Base-by-base conservation (phyloP, 1,284 basidiomycete genomes). In the Irpex sp. region DNA sequence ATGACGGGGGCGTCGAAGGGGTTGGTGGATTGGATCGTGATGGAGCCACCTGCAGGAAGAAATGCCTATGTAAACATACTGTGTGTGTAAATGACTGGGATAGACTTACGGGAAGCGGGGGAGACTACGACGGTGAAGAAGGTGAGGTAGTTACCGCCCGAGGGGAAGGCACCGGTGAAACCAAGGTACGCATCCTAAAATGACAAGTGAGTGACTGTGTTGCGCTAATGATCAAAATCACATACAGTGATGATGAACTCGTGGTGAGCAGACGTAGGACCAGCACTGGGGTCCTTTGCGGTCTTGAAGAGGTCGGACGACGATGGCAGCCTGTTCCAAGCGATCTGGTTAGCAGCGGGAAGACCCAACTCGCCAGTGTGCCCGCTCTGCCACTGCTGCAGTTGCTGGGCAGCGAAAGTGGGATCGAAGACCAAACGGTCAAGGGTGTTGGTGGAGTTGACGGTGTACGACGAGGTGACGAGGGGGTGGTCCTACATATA, bases 1-100 rank as follows among this genome's bases (percentile, higher is more conserved):
- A 82, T 76, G 18, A 74, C 42, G 0, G 80, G 80, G 21, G 66
- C 56, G 18, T 70, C 73, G 58, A 80, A 77, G 0, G 79, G 76
- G 63, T 77, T 67, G n/a, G 67, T 67, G 6, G 74, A 75, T 8
- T 61, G 61, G 8, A 80, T 65, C 3, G 64, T 70, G n/a, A 80
- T 63, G 5, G 74, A 71, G 14, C 80, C 79, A 8, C 45, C 56
- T 61, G 19, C 14, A 10, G 53, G 23, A 54, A 62, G 9, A 47
- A 49, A 23, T 51, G 52, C 19, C 53, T 56, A 16, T 39, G 52
- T 28, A 55, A 47, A 6, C n/a, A n/a, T n/a, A 51, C 37, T n/a
- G 36, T 47, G 9, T 10, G 12, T 10, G 14, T 21, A 18, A 45
- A 16, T 49, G 59, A 18, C 45, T 23, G 18, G 18, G 18, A 18